Evolutionary conservation across 805 yeast genomes (phyloP).

Genomic region (Naumovozyma baii): DNA sequence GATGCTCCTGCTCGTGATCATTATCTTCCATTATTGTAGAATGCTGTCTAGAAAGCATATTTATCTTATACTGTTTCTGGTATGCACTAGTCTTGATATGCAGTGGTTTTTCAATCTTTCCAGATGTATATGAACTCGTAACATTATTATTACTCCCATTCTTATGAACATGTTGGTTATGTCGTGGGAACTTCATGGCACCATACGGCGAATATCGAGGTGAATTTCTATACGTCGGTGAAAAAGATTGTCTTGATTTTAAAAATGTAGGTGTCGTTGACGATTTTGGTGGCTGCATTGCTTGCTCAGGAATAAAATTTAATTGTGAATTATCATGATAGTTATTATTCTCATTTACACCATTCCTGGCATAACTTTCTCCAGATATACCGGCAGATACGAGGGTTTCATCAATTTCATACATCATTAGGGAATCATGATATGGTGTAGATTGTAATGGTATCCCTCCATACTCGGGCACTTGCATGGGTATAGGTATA

Average conservation of each 20-base stretch:
- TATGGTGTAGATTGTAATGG: too few relatives aligned
- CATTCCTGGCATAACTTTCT: too few relatives aligned
- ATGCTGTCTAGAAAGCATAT: slow-evolving; percentile 1
- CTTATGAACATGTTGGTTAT: not conserved
- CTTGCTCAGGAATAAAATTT: slow-evolving; percentile 13
- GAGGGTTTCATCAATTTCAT: too few relatives aligned
- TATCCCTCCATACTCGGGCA: too few relatives aligned
- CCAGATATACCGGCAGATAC: too few relatives aligned
- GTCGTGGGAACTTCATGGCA: not conserved
- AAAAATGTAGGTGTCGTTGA: slow-evolving; percentile 1
- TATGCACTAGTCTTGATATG: slow-evolving; percentile 10
- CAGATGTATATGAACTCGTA: not conserved
- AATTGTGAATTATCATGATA: slow-evolving; percentile 1
- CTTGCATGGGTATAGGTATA: too few relatives aligned
- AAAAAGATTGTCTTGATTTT: not conserved
- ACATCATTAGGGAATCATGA: too few relatives aligned
- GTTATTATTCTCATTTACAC: too few relatives aligned
- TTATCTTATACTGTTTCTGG: slow-evolving; percentile 4
- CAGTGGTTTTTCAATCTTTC: slow-evolving; percentile 8
- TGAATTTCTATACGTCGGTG: not conserved
- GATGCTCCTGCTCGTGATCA: not conserved
- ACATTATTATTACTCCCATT: not conserved
- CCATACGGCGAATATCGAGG: not conserved
- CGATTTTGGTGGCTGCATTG: slow-evolving; percentile 15
- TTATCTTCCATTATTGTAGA: not conserved